phyloP scores from a whole-genome alignment of 2,329 filamentous ascomycete genomes.

The Penicillium corylophilum region DNA sequence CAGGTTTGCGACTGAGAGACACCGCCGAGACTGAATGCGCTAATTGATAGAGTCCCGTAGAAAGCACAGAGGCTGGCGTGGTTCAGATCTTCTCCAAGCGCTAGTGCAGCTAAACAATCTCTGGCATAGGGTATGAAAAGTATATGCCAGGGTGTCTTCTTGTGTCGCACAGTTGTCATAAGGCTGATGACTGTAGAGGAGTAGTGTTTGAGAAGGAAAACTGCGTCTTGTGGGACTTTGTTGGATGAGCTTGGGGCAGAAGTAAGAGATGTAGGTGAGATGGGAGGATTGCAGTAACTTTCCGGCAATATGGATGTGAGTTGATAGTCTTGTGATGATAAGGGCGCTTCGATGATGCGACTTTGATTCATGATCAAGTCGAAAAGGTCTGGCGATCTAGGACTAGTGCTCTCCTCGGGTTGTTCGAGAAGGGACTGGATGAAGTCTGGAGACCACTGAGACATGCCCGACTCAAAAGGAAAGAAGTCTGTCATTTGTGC shows the following conservation, averaged over 20 bases:
- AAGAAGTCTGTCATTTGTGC: not conserved
- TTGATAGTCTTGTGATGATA: not conserved
- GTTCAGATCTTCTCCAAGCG: slow-evolving; percentile 41
- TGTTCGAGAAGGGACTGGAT: slow-evolving; percentile 15
- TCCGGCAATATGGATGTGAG: not conserved
- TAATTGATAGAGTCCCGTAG: slow-evolving; percentile 44
- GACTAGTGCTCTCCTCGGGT: slow-evolving; percentile 1
- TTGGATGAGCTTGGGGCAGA: not conserved
- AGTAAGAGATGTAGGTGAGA: not conserved
- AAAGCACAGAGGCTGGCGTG: slow-evolving; percentile 42
- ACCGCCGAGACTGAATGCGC: slow-evolving; percentile 43
- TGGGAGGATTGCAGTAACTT: slow-evolving; percentile 7
- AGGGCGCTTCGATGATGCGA: not conserved
- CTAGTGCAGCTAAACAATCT: slow-evolving; percentile 44
- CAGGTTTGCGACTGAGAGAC: slow-evolving; percentile 30
- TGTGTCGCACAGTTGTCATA: slow-evolving; percentile 31
- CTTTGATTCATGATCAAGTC: slow-evolving; percentile 6
- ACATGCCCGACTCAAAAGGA: not conserved
- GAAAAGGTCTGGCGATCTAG: slow-evolving; percentile 7
- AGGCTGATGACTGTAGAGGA: slow-evolving; percentile 34
- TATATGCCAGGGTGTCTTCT: slow-evolving; percentile 47
- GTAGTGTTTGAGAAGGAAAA: slow-evolving; percentile 42
- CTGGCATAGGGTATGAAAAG: slow-evolving; percentile 46
- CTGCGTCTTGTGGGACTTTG: slow-evolving; percentile 31
- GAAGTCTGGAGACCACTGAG: slow-evolving; percentile 12